A percentile compares a stretch with the other conserved stretches of the same genome.
phyloP scores from a whole-genome alignment of 306 rosid species.

The Echinosophora koreensis region DNA sequence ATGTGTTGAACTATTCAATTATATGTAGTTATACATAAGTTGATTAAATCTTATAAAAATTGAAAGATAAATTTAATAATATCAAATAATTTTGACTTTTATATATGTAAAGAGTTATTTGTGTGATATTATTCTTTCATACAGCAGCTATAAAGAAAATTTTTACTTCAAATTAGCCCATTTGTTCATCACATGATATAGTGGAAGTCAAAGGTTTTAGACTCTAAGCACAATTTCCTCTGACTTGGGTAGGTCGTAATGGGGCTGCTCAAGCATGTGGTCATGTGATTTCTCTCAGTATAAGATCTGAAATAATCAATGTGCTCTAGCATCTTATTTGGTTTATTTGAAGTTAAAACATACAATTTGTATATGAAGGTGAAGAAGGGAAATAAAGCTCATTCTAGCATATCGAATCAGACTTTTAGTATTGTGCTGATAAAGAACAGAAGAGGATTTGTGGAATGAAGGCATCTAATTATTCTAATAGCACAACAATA shows the following conservation, averaged over 20 bases:
- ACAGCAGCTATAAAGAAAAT: neutral
- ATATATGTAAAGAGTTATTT: neutral
- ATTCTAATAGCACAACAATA: neutral
- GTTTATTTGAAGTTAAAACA: neutral
- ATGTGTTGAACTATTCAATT: constrained; percentile 5
- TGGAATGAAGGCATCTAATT: constrained; percentile 26
- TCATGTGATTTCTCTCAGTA: constrained; percentile 33
- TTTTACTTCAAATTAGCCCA: neutral
- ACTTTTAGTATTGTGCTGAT: constrained; percentile 10
- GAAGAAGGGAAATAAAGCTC: neutral
- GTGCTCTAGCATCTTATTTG: constrained; percentile 1
- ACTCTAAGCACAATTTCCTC: constrained; percentile 4
- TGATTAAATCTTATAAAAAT: neutral
- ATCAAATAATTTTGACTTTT: neutral
- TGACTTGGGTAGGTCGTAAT: constrained; percentile 20
- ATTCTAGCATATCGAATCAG: neutral
- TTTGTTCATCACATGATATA: constrained; percentile 3
- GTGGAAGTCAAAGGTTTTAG: constrained; percentile 25
- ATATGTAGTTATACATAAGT: neutral
- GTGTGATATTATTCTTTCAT: neutral
- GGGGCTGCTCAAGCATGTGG: constrained; percentile 41
- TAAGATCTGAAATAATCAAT: constrained; percentile 12
- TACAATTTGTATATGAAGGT: neutral
- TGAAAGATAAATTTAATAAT: neutral
- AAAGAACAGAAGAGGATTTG: neutral